Conservation (phyloP, 805 yeast species). For the Metschnikowia aberdeeniae region DNA sequence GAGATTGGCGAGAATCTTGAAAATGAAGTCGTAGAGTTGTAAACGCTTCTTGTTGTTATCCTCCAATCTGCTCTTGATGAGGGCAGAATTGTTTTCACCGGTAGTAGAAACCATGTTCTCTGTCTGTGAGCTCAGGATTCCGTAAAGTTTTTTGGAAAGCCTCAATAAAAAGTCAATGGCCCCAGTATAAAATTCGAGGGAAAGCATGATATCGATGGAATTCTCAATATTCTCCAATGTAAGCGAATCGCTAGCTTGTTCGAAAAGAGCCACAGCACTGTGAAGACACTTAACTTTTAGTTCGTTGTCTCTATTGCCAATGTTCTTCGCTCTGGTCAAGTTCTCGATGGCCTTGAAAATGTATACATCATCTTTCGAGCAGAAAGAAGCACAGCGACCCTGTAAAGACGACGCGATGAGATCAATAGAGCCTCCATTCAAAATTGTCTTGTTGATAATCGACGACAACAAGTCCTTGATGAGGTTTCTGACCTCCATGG, state of each 20-base stretch:
- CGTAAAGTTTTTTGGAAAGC: slow-evolving; percentile 62
- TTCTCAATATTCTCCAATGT: slow-evolving; percentile 77
- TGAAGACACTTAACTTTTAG: slow-evolving; percentile 59
- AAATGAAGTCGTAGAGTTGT: slow-evolving; percentile 65
- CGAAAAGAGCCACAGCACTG: slow-evolving; percentile 72
- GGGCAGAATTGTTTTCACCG: slow-evolving; percentile 7
- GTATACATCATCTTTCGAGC: slow-evolving; percentile 89
- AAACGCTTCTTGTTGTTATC: slow-evolving; percentile 20
- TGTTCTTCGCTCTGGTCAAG: slow-evolving; percentile 77
- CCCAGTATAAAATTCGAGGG: slow-evolving; percentile 74
- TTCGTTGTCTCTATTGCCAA: slow-evolving; percentile 69
- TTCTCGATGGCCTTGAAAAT: slow-evolving; percentile 93
- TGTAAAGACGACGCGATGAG: slow-evolving; percentile 82
- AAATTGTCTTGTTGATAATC: slow-evolving; percentile 80
- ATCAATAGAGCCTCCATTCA: slow-evolving; percentile 91
- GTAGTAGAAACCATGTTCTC: slow-evolving; percentile 3
- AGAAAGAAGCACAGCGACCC: slow-evolving; percentile 90
- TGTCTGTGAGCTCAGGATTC: slow-evolving; percentile 8
- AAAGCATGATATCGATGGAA: slow-evolving; percentile 72
- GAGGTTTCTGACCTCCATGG: slow-evolving; percentile 54
- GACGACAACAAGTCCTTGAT: slow-evolving; percentile 86
- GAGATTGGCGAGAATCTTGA: slow-evolving; percentile 66
- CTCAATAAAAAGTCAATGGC: slow-evolving; percentile 79
- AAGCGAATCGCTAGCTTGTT: slow-evolving; percentile 73
- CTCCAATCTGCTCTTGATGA: slow-evolving; percentile 8